A percentile compares a stretch with the other conserved stretches of the same genome.
Conservation (phyloP, 2,329 filamentous ascomycete species). For the Sarocladium strictum region DNA sequence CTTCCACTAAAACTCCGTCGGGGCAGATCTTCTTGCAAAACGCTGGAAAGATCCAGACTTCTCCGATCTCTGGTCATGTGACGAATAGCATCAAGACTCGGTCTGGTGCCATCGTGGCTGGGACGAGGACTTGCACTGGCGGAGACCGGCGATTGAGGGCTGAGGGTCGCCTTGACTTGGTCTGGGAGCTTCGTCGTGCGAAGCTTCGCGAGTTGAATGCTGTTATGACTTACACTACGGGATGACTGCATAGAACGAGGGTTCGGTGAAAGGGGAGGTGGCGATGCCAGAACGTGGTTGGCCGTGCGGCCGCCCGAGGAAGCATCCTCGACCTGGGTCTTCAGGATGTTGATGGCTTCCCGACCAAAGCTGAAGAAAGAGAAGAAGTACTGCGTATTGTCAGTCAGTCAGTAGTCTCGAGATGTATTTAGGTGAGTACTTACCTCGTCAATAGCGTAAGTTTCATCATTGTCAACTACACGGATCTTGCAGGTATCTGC, state of each 20-base stretch:
- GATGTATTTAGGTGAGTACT: slow-evolving; percentile 15
- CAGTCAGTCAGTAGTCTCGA: neutral
- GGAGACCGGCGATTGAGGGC: slow-evolving; percentile 41
- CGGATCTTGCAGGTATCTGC: slow-evolving; percentile 91
- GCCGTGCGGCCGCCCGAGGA: slow-evolving; percentile 31
- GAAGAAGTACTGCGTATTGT: slow-evolving; percentile 75
- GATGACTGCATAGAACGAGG: slow-evolving; percentile 15
- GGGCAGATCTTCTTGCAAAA: slow-evolving; percentile 35
- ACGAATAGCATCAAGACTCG: slow-evolving; percentile 49
- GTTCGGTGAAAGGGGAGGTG: slow-evolving; percentile 13
- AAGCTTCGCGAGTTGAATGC: slow-evolving; percentile 22
- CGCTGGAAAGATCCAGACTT: slow-evolving; percentile 46
- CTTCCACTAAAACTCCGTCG: slow-evolving; percentile 58
- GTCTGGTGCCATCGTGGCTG: slow-evolving; percentile 42
- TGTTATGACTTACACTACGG: slow-evolving; percentile 23
- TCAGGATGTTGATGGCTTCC: slow-evolving; percentile 75
- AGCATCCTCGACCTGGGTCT: slow-evolving; percentile 59
- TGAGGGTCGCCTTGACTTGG: slow-evolving; percentile 55
- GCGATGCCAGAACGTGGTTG: slow-evolving; percentile 16
- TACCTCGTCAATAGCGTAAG: slow-evolving; percentile 91
- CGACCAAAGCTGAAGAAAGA: slow-evolving; percentile 86
- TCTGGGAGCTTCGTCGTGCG: slow-evolving; percentile 43
- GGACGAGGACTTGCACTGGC: slow-evolving; percentile 45
- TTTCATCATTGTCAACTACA: slow-evolving; percentile 89
- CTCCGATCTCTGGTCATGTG: slow-evolving; percentile 33